Conservation (phyloP, 1,284 basidiomycete genomes). For the Heterobasidion parviporum region DNA sequence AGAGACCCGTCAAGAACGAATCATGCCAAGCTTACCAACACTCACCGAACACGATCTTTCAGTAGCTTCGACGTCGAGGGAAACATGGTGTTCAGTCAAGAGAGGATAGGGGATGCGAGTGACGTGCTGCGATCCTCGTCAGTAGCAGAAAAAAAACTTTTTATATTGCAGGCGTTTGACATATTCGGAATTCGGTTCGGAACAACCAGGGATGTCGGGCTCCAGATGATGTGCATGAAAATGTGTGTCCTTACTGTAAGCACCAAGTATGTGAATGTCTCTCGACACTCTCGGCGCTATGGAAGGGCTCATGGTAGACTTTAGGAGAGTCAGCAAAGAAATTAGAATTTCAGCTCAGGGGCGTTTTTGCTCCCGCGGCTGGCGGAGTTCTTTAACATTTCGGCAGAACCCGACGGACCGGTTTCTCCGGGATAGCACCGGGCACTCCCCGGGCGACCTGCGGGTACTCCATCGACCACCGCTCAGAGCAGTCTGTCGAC, state of each 20-base stretch:
- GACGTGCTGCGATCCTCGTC: neutral
- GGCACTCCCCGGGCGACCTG: no score
- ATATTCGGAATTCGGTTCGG: neutral
- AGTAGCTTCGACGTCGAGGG: neutral
- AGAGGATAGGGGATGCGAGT: neutral
- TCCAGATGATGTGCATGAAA: neutral
- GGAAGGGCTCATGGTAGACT: no score
- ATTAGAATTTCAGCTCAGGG: no score
- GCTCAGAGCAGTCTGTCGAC: no score
- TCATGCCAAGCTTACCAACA: neutral
- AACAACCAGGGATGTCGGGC: neutral
- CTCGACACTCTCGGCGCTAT: no score
- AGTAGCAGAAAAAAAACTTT: neutral
- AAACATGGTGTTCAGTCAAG: neutral
- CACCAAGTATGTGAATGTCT: no score
- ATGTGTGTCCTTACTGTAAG: neutral
- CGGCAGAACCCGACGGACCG: no score
- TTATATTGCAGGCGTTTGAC: neutral
- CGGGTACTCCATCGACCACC: no score
- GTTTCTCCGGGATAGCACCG: no score
- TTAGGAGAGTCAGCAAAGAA: no score
- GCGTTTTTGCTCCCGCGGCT: no score
- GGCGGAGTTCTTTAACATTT: no score
- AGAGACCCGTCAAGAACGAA: neutral
- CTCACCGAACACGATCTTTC: slow-evolving; percentile 3